phyloP scores from a whole-genome alignment of 208 protist genomes.

The Trichomonas tenax region DNA sequence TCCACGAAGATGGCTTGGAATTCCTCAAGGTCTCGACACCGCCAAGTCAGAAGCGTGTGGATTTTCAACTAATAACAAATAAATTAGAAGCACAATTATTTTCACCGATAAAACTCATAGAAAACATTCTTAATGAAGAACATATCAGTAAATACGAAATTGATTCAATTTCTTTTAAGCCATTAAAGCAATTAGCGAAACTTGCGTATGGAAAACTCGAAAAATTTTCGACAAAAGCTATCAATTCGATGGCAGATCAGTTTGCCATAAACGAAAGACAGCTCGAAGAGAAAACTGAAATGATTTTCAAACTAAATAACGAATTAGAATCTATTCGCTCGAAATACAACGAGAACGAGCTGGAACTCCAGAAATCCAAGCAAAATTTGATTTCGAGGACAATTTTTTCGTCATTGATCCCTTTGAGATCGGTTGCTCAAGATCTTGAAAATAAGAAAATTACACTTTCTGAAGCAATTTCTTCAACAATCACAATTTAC shows the following conservation, averaged over 20 bases:
- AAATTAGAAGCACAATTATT: neutral
- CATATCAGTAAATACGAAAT: neutral
- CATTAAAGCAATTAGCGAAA: neutral
- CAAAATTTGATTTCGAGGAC: neutral
- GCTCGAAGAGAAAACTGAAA: neutral
- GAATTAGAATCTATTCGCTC: neutral
- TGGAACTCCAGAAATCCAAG: neutral
- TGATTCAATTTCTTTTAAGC: neutral
- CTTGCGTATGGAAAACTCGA: neutral
- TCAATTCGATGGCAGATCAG: neutral
- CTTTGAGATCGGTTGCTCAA: neutral
- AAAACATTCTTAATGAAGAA: neutral
- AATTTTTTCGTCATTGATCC: neutral
- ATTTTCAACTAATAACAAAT: neutral
- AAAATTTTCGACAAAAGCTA: neutral
- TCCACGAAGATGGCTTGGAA: neutral
- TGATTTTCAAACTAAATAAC: neutral
- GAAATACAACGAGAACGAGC: neutral
- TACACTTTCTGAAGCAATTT: neutral
- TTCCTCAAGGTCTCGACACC: neutral
- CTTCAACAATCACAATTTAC: neutral
- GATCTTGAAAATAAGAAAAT: neutral
- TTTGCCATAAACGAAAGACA: neutral
- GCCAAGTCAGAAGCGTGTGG: neutral
- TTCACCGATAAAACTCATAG: neutral